These are phyloP conservation scores for Teratosphaeria gauchensis DNA, from an alignment of 2,329 filamentous ascomycete genomes.

Conservation along the genomic window DNA sequence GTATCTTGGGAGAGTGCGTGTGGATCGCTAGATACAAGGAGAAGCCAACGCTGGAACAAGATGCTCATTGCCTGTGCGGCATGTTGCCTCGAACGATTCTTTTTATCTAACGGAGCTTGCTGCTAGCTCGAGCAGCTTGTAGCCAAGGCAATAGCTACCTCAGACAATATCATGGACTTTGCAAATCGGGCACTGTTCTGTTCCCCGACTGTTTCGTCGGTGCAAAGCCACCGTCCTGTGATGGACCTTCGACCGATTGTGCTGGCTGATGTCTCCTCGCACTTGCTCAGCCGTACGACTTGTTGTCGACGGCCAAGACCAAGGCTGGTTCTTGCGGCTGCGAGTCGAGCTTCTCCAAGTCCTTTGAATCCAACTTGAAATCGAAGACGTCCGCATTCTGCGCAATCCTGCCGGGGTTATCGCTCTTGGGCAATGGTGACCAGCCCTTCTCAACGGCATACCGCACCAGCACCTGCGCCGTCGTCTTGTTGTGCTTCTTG, in stretches of 20 bases:
- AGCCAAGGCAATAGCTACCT: neutral
- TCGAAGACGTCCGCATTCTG: slow-evolving; percentile 56
- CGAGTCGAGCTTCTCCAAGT: slow-evolving; percentile 46
- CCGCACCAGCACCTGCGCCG: slow-evolving; percentile 68
- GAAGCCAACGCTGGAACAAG: neutral
- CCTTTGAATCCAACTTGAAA: slow-evolving; percentile 47
- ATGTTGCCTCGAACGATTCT: neutral
- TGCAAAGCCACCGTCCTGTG: neutral
- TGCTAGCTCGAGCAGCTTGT: neutral
- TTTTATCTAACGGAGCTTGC: too few relatives aligned
- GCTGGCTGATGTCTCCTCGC: too few relatives aligned
- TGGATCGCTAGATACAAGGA: neutral
- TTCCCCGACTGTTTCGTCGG: neutral
- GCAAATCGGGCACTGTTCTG: neutral
- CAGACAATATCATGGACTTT: neutral
- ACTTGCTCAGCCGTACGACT: slow-evolving; percentile 1
- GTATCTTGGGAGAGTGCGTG: neutral
- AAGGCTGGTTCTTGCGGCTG: slow-evolving; percentile 33
- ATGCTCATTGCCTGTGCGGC: neutral
- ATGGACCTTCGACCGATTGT: too few relatives aligned
- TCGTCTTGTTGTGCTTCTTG: slow-evolving; percentile 61
- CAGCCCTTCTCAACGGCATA: slow-evolving; percentile 75
- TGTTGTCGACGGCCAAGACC: slow-evolving; percentile 24
- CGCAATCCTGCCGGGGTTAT: slow-evolving; percentile 55
- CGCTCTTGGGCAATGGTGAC: slow-evolving; percentile 62